A percentile compares a stretch with the other conserved stretches of the same genome.
Conservation (phyloP, 1,284 basidiomycete species). For the Pseudozyma flocculosa region DNA sequence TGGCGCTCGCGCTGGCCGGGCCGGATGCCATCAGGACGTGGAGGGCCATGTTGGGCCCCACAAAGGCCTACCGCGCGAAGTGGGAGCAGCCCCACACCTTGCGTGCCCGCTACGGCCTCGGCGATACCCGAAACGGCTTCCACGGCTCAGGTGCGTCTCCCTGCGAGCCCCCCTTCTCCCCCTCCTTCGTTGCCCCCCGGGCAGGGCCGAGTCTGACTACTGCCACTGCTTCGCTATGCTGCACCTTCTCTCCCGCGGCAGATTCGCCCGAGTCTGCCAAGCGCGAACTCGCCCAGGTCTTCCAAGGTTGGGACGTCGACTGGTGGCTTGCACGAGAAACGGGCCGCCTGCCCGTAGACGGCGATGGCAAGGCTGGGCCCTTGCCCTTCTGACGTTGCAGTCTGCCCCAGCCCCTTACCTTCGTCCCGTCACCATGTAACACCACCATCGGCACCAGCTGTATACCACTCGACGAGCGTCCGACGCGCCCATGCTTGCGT, state of each 20-base stretch:
- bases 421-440: too few species aligned
- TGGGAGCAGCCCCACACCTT: conserved; percentile 36
- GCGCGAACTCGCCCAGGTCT: conserved; percentile 36
- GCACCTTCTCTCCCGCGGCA: conserved; percentile 1
- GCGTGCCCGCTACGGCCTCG: conserved; percentile 44
- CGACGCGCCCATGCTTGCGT: too few species aligned
- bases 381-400: conserved; percentile 17
- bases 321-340: conserved; percentile 39
- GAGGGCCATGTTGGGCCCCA: conserved; percentile 49
- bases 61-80: conserved; percentile 51
- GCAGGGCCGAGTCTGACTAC: too few species aligned
- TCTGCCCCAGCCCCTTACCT: too few species aligned
- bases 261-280: conserved; percentile 22
- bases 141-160: conserved; percentile 41
- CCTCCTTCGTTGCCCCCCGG: too few species aligned
- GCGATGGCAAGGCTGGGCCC: conserved; percentile 11
- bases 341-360: conserved; percentile 9
- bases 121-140: conserved; percentile 55
- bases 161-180: neutral
- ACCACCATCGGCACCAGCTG: too few species aligned
- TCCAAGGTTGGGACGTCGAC: conserved; percentile 41
- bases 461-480: too few species aligned
- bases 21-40: conserved; percentile 43
- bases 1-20: conserved; percentile 49
- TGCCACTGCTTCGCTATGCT: too few species aligned